These are phyloP conservation scores for Ganoderma meredithae DNA, from an alignment of 1,284 basidiomycete species.

Conservation along the genomic window DNA sequence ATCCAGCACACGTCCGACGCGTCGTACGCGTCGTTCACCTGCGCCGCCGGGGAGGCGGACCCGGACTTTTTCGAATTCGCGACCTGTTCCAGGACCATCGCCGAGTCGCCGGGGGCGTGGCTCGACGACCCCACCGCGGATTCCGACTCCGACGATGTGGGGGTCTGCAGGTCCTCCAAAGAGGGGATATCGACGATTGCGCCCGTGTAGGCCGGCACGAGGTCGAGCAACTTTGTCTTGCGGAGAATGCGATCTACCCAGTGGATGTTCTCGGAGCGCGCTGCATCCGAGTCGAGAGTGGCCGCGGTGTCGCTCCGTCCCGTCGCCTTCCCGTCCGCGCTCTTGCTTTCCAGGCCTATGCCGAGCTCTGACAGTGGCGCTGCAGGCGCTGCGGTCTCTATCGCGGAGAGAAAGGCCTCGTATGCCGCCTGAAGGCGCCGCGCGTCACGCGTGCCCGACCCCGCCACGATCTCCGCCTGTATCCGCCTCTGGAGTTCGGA, in stretches of 20 bases:
- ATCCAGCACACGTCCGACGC: slow-evolving; percentile 9
- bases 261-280: slow-evolving; percentile 32
- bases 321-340: neutral
- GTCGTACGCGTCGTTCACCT: slow-evolving; percentile 13
- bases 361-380: slow-evolving; percentile 3
- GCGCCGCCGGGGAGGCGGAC: too few species aligned
- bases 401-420: slow-evolving; percentile 50
- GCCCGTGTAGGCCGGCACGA: slow-evolving; percentile 6
- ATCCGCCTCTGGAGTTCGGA: slow-evolving; percentile 43
- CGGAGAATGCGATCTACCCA: slow-evolving; percentile 34
- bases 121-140: neutral
- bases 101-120: neutral
- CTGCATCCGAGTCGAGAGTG: neutral
- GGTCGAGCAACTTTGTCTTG: slow-evolving; percentile 23
- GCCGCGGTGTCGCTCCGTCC: neutral
- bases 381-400: slow-evolving; percentile 47
- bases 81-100: neutral
- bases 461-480: slow-evolving; percentile 38
- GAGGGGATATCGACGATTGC: slow-evolving; percentile 5
- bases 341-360: slow-evolving; percentile 13
- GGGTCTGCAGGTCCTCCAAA: slow-evolving; percentile 4
- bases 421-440: slow-evolving; percentile 49
- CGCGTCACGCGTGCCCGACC: slow-evolving; percentile 28
- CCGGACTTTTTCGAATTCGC: neutral
- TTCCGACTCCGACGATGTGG: neutral